Percentiles rank a stretch among this genome's conserved stretches.
Conservation (phyloP, 108 stramenopile species). For the Nitzschia putrida region DNA sequence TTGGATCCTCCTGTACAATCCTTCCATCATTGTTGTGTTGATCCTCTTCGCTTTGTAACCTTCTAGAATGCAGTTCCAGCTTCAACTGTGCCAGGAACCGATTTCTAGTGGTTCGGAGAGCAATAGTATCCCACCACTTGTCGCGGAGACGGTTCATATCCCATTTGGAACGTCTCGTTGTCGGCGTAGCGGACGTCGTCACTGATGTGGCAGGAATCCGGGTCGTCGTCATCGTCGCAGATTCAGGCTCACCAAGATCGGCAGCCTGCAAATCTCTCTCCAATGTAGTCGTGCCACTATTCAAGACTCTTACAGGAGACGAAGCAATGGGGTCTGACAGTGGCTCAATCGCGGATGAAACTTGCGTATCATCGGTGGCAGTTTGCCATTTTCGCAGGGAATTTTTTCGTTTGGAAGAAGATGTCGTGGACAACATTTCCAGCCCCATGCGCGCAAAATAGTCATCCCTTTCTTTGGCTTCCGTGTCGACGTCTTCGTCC, state of each 20-base stretch:
- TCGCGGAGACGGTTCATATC: slow-evolving; percentile 41
- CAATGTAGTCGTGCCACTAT: no score
- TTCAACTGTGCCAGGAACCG: slow-evolving; percentile 3
- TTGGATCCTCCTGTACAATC: neutral
- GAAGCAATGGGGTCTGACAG: neutral
- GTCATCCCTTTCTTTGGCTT: no score
- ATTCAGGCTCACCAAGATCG: no score
- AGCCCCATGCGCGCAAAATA: neutral
- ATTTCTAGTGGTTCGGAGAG: slow-evolving; percentile 8
- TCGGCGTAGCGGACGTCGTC: neutral
- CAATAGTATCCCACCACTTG: slow-evolving; percentile 48
- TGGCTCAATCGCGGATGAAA: no score
- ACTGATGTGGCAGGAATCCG: no score
- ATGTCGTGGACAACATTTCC: neutral
- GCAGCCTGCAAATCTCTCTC: no score
- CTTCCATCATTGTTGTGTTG: neutral
- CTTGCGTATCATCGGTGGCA: no score
- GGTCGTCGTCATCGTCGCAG: no score
- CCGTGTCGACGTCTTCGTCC: no score
- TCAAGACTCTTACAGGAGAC: neutral
- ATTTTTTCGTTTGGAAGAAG: neutral
- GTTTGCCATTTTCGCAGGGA: neutral
- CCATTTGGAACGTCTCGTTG: slow-evolving; percentile 5
- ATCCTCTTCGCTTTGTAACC: neutral
- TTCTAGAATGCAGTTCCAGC: neutral